phyloP scores from a whole-genome alignment of 1,284 basidiomycete species.

The Anthracocystis setariae region DNA sequence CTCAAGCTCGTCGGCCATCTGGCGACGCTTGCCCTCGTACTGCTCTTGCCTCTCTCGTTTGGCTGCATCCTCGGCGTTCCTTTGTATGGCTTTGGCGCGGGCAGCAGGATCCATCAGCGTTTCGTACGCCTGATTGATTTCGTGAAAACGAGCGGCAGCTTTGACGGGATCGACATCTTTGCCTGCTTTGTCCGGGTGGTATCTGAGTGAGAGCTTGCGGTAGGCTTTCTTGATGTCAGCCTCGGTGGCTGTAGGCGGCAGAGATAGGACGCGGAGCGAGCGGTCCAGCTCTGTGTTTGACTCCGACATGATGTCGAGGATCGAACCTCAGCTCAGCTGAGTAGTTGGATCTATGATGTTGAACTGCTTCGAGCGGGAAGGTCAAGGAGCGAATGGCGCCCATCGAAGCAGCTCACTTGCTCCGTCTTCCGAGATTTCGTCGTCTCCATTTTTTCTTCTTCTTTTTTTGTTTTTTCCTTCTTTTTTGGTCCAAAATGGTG shows the following conservation, averaged over 20 bases:
- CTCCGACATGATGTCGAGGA: constrained; percentile 16
- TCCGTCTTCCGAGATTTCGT: constrained; percentile 30
- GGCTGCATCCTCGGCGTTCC: constrained; percentile 78
- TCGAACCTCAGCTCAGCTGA: not conserved
- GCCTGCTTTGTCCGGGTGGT: constrained; percentile 62
- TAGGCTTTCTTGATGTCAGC: constrained; percentile 84
- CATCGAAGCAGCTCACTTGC: not conserved
- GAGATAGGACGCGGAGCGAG: constrained; percentile 72
- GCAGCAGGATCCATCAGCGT: constrained; percentile 83
- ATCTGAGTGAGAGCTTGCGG: constrained; percentile 58
- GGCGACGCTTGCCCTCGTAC: constrained; percentile 82
- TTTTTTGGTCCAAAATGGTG: constrained; percentile 1
- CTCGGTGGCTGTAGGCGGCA: constrained; percentile 78
- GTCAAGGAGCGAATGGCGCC: no score
- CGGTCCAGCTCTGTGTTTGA: constrained; percentile 31
- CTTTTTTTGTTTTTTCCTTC: no score
- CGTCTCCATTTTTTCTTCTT: not conserved
- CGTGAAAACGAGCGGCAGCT: constrained; percentile 83
- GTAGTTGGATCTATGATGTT: not conserved
- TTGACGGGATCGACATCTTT: constrained; percentile 58
- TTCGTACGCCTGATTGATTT: constrained; percentile 84
- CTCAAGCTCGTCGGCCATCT: constrained; percentile 83
- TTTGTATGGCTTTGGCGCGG: constrained; percentile 83
- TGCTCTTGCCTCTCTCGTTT: constrained; percentile 78
- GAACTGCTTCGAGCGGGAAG: no score